Evolutionary conservation across 2,329 filamentous ascomycete genomes (phyloP).

Genomic region (Colletotrichum sp.): DNA sequence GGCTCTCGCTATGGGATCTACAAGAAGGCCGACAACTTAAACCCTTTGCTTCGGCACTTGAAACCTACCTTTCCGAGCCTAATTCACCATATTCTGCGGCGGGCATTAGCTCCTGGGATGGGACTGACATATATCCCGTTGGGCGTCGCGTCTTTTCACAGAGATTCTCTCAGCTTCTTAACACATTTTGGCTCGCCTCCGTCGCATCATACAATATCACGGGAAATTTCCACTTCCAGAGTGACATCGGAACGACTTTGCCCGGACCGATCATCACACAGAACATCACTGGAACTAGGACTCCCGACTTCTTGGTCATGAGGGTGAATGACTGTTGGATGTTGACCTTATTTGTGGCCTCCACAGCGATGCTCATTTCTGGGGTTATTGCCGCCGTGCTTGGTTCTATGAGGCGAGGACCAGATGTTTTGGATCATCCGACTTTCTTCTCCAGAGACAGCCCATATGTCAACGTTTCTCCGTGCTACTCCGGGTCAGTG

Average conservation of each 20-base stretch:
- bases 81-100: not conserved
- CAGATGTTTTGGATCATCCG: constrained; percentile 27
- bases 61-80: not conserved
- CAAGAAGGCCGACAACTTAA: not conserved
- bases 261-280: not conserved
- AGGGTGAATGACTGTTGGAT: not conserved
- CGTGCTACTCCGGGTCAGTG: not conserved
- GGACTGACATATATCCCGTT: not conserved
- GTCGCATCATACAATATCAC: not conserved
- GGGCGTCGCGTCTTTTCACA: not conserved
- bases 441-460: not conserved
- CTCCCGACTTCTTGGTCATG: not conserved
- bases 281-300: not conserved
- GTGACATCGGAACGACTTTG: too few species aligned
- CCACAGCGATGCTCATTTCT: not conserved
- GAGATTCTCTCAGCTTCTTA: not conserved
- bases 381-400: constrained; percentile 21
- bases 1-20: not conserved
- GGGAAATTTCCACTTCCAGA: not conserved
- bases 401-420: constrained; percentile 30
- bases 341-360: not conserved
- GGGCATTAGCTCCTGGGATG: not conserved
- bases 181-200: not conserved
- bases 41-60: not conserved
- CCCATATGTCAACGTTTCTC: not conserved